Percentiles rank a stretch among this genome's conserved stretches.
Conservation (phyloP, 148 eudicot genomes). For the Arctostaphylos glauca region DNA sequence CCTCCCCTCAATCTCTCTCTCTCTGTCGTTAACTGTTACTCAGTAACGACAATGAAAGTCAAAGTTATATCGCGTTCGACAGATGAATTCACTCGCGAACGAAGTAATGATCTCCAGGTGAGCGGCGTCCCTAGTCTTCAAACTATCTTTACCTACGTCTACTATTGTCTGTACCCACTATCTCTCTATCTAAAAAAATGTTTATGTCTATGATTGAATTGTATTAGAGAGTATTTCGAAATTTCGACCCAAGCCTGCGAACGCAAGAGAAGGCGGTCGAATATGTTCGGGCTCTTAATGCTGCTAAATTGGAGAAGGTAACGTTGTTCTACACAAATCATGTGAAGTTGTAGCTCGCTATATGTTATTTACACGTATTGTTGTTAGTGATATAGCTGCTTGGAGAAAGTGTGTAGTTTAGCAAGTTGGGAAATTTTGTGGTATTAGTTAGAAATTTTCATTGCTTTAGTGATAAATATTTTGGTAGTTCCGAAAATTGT, state of each 20-base stretch:
- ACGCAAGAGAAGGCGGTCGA: conserved; percentile 88
- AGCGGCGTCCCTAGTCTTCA: background rate
- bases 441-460: background rate
- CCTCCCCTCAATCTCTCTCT: background rate
- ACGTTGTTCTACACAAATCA: background rate
- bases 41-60: conserved; percentile 47
- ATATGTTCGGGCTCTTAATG: conserved; percentile 83
- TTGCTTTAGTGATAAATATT: background rate
- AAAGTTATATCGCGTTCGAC: conserved; percentile 77
- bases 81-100: conserved; percentile 84
- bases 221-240: conserved; percentile 73
- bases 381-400: background rate
- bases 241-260: conserved; percentile 80
- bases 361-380: background rate
- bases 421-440: background rate
- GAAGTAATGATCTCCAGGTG: conserved; percentile 91
- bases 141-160: background rate
- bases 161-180: background rate
- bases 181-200: background rate
- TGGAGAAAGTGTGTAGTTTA: background rate
- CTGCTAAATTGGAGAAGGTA: conserved; percentile 93
- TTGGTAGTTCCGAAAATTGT: too few species aligned
- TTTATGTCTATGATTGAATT: background rate
- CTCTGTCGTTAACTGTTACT: background rate
- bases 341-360: background rate